Conservation (phyloP, 2,329 filamentous ascomycete genomes). For the Trichoderma guizhouense region DNA sequence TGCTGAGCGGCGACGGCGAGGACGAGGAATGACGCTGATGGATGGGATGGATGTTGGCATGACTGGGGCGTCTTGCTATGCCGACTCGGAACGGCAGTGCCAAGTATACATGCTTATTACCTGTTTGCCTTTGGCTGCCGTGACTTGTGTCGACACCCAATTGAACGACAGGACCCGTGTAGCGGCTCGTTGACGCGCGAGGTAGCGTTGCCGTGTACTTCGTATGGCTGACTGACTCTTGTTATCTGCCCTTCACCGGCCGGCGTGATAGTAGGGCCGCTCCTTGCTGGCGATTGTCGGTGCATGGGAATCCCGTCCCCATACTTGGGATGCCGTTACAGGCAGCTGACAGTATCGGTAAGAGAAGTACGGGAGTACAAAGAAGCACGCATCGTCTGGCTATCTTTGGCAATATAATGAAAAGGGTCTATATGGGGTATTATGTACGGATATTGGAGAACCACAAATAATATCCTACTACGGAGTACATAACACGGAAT, state of each 20-base stretch:
- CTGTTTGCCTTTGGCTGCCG: background rate
- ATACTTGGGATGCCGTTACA: background rate
- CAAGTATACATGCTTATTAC: background rate
- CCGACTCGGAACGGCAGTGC: background rate
- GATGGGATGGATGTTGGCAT: background rate
- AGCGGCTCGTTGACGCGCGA: background rate
- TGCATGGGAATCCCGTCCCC: background rate
- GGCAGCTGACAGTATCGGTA: conserved; percentile 5
- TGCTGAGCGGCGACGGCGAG: conserved; percentile 8
- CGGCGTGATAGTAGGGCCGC: background rate
- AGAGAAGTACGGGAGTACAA: conserved; percentile 14
- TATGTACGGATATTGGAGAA: background rate
- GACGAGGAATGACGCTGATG: conserved; percentile 13
- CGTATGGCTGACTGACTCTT: background rate
- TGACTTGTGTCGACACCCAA: background rate
- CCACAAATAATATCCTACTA: background rate
- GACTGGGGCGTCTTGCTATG: conserved; percentile 8
- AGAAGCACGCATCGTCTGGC: background rate
- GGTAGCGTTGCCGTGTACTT: background rate
- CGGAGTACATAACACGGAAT: background rate
- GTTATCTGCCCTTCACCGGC: background rate
- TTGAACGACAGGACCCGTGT: background rate
- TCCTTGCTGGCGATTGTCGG: background rate
- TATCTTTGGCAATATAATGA: background rate
- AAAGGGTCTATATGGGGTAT: conserved; percentile 8